These are phyloP conservation scores for Microsporum ferrugineum DNA, from an alignment of 2,329 filamentous ascomycete genomes.

Conservation along the genomic window DNA sequence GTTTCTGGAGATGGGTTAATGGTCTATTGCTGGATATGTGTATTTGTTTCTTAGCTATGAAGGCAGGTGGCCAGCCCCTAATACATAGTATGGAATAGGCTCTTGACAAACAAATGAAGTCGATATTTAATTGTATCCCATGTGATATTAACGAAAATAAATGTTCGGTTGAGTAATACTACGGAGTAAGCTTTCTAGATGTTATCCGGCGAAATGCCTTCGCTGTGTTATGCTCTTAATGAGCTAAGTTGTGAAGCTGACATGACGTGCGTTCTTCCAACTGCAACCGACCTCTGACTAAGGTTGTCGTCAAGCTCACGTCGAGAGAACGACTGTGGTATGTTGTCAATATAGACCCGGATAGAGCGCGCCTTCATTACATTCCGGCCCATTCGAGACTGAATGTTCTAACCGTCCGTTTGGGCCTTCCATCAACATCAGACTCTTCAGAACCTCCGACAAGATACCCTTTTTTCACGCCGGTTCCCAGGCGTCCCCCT, in stretches of 20 bases:
- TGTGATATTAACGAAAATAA: too few species aligned
- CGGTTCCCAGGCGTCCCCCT: slow-evolving; percentile 78
- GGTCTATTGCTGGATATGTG: neutral
- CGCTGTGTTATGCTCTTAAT: too few species aligned
- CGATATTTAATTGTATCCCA: too few species aligned
- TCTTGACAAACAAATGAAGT: too few species aligned
- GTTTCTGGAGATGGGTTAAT: neutral
- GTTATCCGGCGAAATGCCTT: too few species aligned
- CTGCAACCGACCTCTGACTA: too few species aligned
- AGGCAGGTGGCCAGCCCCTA: neutral
- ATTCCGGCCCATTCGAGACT: slow-evolving; percentile 91
- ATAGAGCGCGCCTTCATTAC: slow-evolving; percentile 38
- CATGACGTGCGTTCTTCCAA: too few species aligned
- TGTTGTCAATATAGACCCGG: neutral
- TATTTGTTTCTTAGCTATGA: neutral
- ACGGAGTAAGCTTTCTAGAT: too few species aligned
- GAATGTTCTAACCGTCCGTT: slow-evolving; percentile 52
- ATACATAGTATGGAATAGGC: neutral
- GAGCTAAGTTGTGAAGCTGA: too few species aligned
- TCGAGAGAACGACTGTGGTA: neutral
- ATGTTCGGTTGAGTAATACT: too few species aligned
- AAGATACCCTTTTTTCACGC: slow-evolving; percentile 90
- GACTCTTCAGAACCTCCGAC: slow-evolving; percentile 56
- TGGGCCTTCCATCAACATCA: slow-evolving; percentile 24
- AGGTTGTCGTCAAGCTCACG: too few species aligned